phyloP scores from a whole-genome alignment of 352 stramenopile genomes.

The Phytophthora kernoviae region DNA sequence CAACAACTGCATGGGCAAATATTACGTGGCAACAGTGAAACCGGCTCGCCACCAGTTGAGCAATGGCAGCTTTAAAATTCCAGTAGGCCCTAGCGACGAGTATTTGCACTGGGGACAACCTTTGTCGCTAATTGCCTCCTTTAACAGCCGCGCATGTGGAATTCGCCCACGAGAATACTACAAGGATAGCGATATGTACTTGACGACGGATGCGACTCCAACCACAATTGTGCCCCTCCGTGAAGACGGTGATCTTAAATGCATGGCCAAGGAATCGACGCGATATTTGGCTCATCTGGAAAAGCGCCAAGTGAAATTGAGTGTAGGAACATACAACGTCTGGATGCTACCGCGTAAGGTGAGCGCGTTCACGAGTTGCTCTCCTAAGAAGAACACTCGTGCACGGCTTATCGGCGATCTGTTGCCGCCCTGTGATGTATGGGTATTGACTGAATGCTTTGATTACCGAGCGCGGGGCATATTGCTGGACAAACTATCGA shows the following conservation, averaged over 20 bases:
- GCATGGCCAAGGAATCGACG: constrained; percentile 75
- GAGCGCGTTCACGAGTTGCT: constrained; percentile 70
- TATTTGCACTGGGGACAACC: constrained; percentile 70
- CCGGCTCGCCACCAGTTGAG: constrained; percentile 40
- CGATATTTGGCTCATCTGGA: constrained; percentile 65
- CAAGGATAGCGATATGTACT: constrained; percentile 75
- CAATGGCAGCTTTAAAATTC: constrained; percentile 33
- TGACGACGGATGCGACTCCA: constrained; percentile 62
- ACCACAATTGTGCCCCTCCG: constrained; percentile 72
- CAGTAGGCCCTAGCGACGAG: constrained; percentile 31
- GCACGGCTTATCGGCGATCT: constrained; percentile 74
- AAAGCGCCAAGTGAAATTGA: constrained; percentile 57
- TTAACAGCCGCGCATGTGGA: constrained; percentile 58
- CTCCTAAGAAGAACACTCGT: constrained; percentile 77
- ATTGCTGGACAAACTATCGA: constrained; percentile 67
- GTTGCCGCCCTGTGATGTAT: constrained; percentile 69
- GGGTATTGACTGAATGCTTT: constrained; percentile 84
- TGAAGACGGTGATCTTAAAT: constrained; percentile 67
- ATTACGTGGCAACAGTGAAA: constrained; percentile 62
- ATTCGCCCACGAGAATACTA: constrained; percentile 78
- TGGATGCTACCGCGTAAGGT: constrained; percentile 87
- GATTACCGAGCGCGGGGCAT: constrained; percentile 71
- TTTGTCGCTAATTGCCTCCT: constrained; percentile 61
- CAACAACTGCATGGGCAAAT: constrained; percentile 51
- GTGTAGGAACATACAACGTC: constrained; percentile 79